phyloP scores from a whole-genome alignment of 129 eudicot genomes.

The Arctium lappa region DNA sequence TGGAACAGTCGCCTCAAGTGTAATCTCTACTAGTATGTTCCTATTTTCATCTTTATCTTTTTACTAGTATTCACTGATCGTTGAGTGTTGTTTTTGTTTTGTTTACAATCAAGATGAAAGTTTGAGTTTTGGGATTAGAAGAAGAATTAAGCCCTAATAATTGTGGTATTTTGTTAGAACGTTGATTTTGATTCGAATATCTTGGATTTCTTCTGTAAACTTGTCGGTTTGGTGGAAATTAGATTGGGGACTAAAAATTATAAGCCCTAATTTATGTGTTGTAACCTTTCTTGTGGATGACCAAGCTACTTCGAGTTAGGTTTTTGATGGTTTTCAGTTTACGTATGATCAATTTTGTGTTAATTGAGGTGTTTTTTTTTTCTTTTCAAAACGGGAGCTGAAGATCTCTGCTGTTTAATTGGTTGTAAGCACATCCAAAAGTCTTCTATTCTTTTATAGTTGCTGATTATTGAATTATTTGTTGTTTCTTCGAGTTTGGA shows the following conservation, averaged over 20 bases:
- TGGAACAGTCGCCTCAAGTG: constrained; percentile 87
- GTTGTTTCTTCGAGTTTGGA: background rate
- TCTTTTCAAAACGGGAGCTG: background rate
- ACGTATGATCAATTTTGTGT: background rate
- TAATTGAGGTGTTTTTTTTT: background rate
- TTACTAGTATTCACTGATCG: background rate
- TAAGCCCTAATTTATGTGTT: background rate
- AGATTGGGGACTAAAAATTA: background rate
- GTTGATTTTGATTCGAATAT: background rate
- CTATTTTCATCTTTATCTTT: background rate
- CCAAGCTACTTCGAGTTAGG: background rate
- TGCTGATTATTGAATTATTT: background rate
- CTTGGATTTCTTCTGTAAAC: background rate
- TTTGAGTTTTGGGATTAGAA: background rate
- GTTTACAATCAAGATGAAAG: background rate
- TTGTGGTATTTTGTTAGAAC: background rate
- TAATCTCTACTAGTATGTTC: constrained; percentile 73
- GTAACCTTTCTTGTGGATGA: background rate
- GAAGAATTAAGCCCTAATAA: background rate
- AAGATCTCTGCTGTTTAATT: background rate
- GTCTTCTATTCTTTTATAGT: background rate
- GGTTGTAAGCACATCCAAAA: background rate
- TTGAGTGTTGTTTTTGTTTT: background rate
- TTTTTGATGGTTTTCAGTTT: background rate
- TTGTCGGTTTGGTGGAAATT: background rate